Evolutionary conservation across 2,329 filamentous ascomycete species (phyloP).

Genomic region (Epicoccum nigrum): DNA sequence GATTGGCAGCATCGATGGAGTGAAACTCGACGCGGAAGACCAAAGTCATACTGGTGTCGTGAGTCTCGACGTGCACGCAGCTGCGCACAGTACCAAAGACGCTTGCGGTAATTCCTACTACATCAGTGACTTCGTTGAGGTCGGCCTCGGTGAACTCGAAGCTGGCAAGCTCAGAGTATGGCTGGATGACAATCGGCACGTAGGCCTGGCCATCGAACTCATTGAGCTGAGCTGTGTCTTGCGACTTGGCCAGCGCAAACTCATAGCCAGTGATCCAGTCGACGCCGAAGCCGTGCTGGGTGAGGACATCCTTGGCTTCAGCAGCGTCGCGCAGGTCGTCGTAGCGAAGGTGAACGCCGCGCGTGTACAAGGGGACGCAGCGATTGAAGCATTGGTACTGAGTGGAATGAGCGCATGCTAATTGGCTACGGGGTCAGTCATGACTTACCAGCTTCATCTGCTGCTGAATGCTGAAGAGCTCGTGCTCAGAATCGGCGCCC

Average conservation of each 20-base stretch:
- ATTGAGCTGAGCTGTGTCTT: slow-evolving; percentile 32
- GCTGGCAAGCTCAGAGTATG: slow-evolving; percentile 17
- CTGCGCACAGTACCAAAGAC: slow-evolving; percentile 29
- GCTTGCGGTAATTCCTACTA: slow-evolving; percentile 20
- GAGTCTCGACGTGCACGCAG: slow-evolving; percentile 27
- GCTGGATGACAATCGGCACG: slow-evolving; percentile 24
- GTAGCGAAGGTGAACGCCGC: slow-evolving; percentile 44
- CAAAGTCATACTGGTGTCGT: slow-evolving; percentile 23
- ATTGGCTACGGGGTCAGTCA: background rate
- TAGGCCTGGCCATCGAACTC: slow-evolving; percentile 44
- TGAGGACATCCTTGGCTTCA: slow-evolving; percentile 33
- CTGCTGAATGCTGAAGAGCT: slow-evolving; percentile 31
- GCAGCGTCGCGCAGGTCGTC: slow-evolving; percentile 48
- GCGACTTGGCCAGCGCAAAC: slow-evolving; percentile 33
- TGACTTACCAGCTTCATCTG: slow-evolving; percentile 40
- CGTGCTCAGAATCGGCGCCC: slow-evolving; percentile 32
- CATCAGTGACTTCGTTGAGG: slow-evolving; percentile 20
- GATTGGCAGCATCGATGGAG: slow-evolving; percentile 36
- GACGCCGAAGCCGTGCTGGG: slow-evolving; percentile 27
- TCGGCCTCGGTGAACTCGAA: slow-evolving; percentile 24
- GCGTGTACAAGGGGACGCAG: slow-evolving; percentile 27
- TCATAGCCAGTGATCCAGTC: slow-evolving; percentile 31
- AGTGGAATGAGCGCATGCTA: slow-evolving; percentile 22
- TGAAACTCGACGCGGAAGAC: slow-evolving; percentile 42
- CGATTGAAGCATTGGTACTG: slow-evolving; percentile 37